Evolutionary conservation across 2,329 filamentous ascomycete species (phyloP), one percentile per base, ranked within the genome.

Genomic region (Hawksworthiomyces lignivorus): DNA sequence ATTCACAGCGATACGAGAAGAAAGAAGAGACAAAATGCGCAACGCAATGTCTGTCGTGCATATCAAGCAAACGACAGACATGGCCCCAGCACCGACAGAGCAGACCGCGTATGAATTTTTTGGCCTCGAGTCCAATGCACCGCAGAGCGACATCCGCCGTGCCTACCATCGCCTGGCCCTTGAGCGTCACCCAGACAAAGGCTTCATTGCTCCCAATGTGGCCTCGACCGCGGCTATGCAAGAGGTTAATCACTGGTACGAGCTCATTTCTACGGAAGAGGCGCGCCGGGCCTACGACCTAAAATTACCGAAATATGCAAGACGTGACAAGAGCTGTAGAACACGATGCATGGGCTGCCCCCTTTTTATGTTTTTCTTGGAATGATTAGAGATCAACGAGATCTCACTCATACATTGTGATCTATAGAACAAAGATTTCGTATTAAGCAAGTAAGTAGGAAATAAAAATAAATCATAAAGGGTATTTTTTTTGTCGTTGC

Each of bases 61-160:
- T n/a, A n/a, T n/a, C n/a, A n/a, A n/a, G n/a, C n/a, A n/a, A n/a
- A n/a, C n/a, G n/a, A n/a, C n/a, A n/a, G n/a, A n/a, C n/a, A n/a
- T n/a, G n/a, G n/a, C n/a, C n/a, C n/a, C n/a, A n/a, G n/a, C n/a
- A n/a, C n/a, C n/a, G n/a, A n/a, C n/a, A n/a, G 33, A 42, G n/a
- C 32, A 36, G 18, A 43, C 39, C 3, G 39, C 39, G 17, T 41
- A 41, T 32, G 10, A 24, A 12, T 41, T 41, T n/a, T 37, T 42
- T 7, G 27, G n/a, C 14, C 10, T 43, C 19, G 15, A 14, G n/a
- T 29, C 29, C 17, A 7, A 14, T 3, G 24, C 36, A 18, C 28
- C n/a, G 11, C 22, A 26, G 18, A 14, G 9, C 2, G 30, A 29
- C 18, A 29, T 39, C 19, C 30, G 17, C 5, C n/a, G 31, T 4